Base-by-base conservation (phyloP, 345 rosid species). In the Eucalyptus cloeziana region DNA sequence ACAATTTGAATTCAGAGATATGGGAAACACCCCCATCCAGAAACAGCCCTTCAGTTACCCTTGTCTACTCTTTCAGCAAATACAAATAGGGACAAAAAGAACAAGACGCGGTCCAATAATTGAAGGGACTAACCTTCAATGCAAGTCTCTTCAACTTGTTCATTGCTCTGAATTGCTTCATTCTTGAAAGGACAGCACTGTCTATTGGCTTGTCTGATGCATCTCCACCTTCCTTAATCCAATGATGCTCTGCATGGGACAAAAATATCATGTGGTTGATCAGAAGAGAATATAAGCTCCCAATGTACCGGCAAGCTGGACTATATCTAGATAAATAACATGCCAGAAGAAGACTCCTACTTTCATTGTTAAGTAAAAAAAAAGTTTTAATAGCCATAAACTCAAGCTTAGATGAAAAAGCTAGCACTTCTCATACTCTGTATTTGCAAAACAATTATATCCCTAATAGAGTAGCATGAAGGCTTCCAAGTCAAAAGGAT, bases 161-260 rank as follows among this genome's bases (percentile, higher is more conserved):
- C 99, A 97, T 96, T 56, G 95, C 96, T 91, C 98, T 94, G 93
- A 97, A 97, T 89, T 96, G 99, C 92, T 96, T 98, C 99, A 98
- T 94, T 91, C 99, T 95, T 44, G 96, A 94, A 52, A 97, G 96
- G 54, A 97, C 99, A 25, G 99, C 99, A 91, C 91, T 95, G 71
- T 96, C 99, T 89, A 98, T 93, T 45, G 97, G 98, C 94, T 93
- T 97, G 94, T 98, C 99, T 30, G 98, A 95, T 89, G 99, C 97
- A 80, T 90, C 93, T 89, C 98, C 97, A 83, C 94, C 98, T 89
- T 95, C 97, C 88, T 90, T 93, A 89, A 95, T 91, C 96, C 98
- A 96, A 33, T 95, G 96, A 91, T 96, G 98, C 90, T 95, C 97
- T 96, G 79, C 90, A 89, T 69, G 86, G 44, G 25, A 49, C 49